Percentiles rank a stretch among this genome's conserved stretches.
These are phyloP conservation scores for Pachysandra terminalis DNA, from an alignment of 164 flowering plant genomes.

Conservation along the genomic window DNA sequence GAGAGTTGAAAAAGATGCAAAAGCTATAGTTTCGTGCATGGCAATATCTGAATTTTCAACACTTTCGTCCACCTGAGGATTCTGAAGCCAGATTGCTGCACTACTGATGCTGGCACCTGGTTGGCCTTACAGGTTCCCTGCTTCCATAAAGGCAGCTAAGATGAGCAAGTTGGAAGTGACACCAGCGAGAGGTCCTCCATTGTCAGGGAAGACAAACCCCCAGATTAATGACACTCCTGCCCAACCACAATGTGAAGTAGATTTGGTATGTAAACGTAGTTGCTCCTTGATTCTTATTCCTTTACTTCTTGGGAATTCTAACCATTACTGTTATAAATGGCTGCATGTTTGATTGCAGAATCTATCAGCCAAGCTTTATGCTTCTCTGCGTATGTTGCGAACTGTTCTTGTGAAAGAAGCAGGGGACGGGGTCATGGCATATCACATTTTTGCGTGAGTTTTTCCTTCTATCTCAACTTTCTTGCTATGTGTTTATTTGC, in stretches of 20 bases:
- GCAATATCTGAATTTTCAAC: too few species aligned
- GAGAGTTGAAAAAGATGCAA: too few species aligned
- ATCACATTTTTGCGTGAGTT: constrained; percentile 76
- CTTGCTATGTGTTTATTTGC: neutral
- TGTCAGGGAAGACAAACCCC: constrained; percentile 42
- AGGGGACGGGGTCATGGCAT: constrained; percentile 64
- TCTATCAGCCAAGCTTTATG: constrained; percentile 64
- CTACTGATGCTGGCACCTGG: constrained; percentile 10
- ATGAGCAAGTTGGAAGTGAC: constrained; percentile 39
- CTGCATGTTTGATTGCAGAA: constrained; percentile 32
- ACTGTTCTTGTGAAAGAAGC: constrained; percentile 66
- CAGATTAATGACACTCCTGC: constrained; percentile 29
- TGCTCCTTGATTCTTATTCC: constrained; percentile 1
- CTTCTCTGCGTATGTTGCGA: constrained; percentile 66
- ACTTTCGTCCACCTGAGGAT: neutral
- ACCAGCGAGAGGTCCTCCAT: constrained; percentile 56
- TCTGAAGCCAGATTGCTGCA: neutral
- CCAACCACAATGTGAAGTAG: constrained; percentile 45
- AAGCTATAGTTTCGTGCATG: too few species aligned
- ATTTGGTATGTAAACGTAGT: constrained; percentile 42
- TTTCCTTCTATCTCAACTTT: neutral
- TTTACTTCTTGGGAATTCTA: neutral
- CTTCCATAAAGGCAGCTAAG: constrained; percentile 41
- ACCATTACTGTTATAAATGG: neutral
- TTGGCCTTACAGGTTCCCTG: constrained; percentile 60